Conservation (phyloP, 2,329 filamentous ascomycete species). For the Sclerotinia borealis region DNA sequence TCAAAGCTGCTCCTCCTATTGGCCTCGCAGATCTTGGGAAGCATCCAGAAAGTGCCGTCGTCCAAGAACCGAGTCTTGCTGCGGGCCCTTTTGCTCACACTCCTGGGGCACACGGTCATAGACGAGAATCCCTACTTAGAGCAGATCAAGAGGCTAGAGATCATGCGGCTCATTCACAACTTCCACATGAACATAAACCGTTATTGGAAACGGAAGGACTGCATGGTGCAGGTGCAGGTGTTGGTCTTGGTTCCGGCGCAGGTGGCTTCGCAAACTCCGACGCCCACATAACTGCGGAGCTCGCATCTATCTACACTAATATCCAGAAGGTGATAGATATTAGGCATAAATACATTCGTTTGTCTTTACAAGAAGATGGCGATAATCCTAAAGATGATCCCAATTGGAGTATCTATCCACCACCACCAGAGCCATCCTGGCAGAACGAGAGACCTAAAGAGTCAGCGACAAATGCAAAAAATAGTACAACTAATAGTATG, state of each 20-base stretch:
- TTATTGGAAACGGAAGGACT: slow-evolving; percentile 46
- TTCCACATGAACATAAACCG: slow-evolving; percentile 51
- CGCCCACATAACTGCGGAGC: slow-evolving; percentile 73
- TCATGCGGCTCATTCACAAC: slow-evolving; percentile 43
- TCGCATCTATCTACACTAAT: slow-evolving; percentile 81
- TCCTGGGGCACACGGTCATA: slow-evolving; percentile 14
- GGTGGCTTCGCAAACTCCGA: slow-evolving; percentile 65
- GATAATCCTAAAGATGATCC: slow-evolving; percentile 86
- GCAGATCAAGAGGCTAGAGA: slow-evolving; percentile 32
- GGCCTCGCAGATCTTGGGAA: slow-evolving; percentile 29
- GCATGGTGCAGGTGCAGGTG: slow-evolving; percentile 50
- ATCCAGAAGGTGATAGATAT: slow-evolving; percentile 86
- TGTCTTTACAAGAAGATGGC: slow-evolving; percentile 74
- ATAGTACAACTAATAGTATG: slow-evolving; percentile 44
- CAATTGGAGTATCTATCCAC: slow-evolving; percentile 83
- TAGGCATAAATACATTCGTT: slow-evolving; percentile 77
- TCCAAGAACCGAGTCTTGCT: slow-evolving; percentile 28
- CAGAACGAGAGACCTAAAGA: slow-evolving; percentile 42
- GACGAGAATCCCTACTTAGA: slow-evolving; percentile 23
- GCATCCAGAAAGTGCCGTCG: slow-evolving; percentile 27
- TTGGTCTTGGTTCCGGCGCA: slow-evolving; percentile 54
- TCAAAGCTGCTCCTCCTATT: slow-evolving; percentile 24
- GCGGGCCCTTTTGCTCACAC: slow-evolving; percentile 5
- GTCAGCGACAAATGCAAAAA: slow-evolving; percentile 27
- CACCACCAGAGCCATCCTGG: slow-evolving; percentile 89